Base-by-base conservation (phyloP, 257 asterid genomes). In the Scutellaria minor region DNA sequence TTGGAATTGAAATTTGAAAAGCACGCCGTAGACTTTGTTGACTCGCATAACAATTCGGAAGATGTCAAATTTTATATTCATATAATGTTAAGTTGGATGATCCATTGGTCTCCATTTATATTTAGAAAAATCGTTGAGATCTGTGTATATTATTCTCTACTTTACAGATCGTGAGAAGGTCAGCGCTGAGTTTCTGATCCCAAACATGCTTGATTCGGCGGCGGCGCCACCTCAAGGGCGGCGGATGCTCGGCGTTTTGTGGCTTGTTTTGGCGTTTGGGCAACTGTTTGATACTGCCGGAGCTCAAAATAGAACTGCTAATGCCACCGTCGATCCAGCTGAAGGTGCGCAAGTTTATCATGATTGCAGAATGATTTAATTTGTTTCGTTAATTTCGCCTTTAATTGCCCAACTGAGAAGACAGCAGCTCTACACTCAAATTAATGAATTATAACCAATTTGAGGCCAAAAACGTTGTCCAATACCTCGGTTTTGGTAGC, bases 321-420 rank as follows among this genome's bases (percentile, higher is more conserved):
- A 67, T 31, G 78, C 78, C 66, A 78, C 82, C 54, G 37, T 69
- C 35, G 84, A 83, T 74, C 82, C 87, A 6, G 55, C 74, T 41
- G 84, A 83, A 77, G 87, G 87, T 83, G 24, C 42, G 0, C 56
- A 2, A 11, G 41, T 24, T 45, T n/a, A 15, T 50, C 15, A 1
- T 14, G 7, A 24, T 12, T 24, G 2, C 7, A 31, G 37, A 31
- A 27, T 27, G 2, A 27, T 27, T 27, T 3, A 3, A 3, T 27
- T 27, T 27, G 35, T 27, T 27, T 27, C 35, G 3, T 27, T 27
- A 27, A 27, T 27, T 27, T 27, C 35, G 35, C 35, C 18, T 18
- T 18, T 18, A 18, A 18, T 18, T 18, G 18, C 18, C 18, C 18
- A 18, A 18, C 18, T 18, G 18, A 18, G 18, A 18, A 18, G 18